Base-by-base conservation (phyloP, 1,284 basidiomycete genomes). In the Wallemia mellicola region DNA sequence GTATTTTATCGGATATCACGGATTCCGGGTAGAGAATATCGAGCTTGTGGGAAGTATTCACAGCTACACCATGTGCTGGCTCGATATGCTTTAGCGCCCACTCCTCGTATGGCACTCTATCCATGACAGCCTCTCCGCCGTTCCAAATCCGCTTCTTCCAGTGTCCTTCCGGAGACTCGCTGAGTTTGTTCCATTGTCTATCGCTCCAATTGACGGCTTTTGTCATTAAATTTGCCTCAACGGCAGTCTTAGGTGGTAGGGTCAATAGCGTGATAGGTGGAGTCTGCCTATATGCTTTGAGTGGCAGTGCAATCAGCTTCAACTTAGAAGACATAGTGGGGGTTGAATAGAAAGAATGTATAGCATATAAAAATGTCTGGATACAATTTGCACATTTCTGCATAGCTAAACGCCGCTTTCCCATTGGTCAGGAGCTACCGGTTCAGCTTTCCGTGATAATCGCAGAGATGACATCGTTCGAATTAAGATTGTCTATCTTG, bases 21-120 rank as follows among this genome's bases (percentile, higher is more conserved):
- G 59, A 54, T 15, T 32, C 26, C 55, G 58, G 30, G 15, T 48
- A n/a, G n/a, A 25, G 9, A 24, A 58, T 24, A 15, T 55, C 55
- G 27, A 59, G 54, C 58, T 61, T 33, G 27, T 30, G 59, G 27
- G 57, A 33, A 15, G 22, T 54, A 61, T 48, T 48, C 1, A 62
- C 61, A 48, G 61, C 64, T 1, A 65, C 65, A 5, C 64, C 61
- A 1, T 63, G 60, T 1, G 61, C 64, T 1, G 65, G 63, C 57
- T 66, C 66, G 54, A 66, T 62, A 3, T 62, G 62, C 58, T 66
- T 66, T 32, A 66, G 61, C 0, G 64, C 64, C 66, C 66, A 66
- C 54, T 66, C 66, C 56, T 24, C 17, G 9, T 48, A 48, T 48
- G 38, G 38, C 38, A 48, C 38, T 48, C 38, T 48, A 48, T 48